A percentile compares a stretch with the other conserved stretches of the same genome.
Evolutionary conservation across 441 rosid species (phyloP).

Genomic region (Mallotus repandus): DNA sequence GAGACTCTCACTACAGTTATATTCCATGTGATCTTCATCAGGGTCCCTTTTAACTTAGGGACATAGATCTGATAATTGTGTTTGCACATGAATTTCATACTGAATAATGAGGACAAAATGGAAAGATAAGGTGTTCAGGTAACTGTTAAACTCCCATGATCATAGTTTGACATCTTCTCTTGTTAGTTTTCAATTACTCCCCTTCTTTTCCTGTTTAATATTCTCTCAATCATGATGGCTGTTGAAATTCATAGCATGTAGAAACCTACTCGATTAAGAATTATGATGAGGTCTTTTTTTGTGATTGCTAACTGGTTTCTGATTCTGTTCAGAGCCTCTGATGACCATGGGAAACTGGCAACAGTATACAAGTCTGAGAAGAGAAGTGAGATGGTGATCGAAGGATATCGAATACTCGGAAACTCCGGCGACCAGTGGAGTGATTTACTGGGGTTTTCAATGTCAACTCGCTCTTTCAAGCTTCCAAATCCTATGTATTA

Average conservation of each 20-base stretch:
- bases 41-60: slow-evolving; percentile 4
- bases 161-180: neutral
- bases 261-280: neutral
- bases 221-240: slow-evolving; percentile 11
- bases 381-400: slow-evolving; percentile 65
- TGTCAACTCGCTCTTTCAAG: slow-evolving; percentile 76
- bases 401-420: slow-evolving; percentile 73
- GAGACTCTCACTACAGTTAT: slow-evolving; percentile 5
- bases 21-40: slow-evolving; percentile 20
- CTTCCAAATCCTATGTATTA: slow-evolving; percentile 89
- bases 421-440: slow-evolving; percentile 98
- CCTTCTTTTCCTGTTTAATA: slow-evolving; percentile 1
- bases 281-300: neutral
- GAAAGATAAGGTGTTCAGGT: neutral
- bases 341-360: slow-evolving; percentile 62
- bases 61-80: slow-evolving; percentile 1
- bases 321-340: slow-evolving; percentile 38
- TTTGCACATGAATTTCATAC: slow-evolving; percentile 11
- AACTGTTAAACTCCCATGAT: neutral
- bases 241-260: slow-evolving; percentile 5
- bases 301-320: neutral
- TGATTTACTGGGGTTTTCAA: slow-evolving; percentile 61
- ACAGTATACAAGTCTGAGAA: slow-evolving; percentile 67
- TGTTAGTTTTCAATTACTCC: neutral
- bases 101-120: neutral